Base-by-base conservation (phyloP, 2,329 filamentous ascomycete genomes). In the Phyllosticta capitalensis region DNA sequence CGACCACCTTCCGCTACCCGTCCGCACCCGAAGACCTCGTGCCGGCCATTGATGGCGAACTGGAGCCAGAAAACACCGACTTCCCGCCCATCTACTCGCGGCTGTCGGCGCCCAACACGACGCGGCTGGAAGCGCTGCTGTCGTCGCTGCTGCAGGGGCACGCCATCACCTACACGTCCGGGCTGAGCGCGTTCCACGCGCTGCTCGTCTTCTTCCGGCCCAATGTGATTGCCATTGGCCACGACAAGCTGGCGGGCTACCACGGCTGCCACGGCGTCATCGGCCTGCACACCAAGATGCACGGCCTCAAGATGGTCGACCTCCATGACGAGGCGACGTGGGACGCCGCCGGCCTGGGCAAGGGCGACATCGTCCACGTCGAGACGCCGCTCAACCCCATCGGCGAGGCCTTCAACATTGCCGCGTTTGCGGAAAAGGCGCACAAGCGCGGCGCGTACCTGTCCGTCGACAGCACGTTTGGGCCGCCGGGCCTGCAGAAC, bases 381-480 rank as follows among this genome's bases (percentile, higher is more conserved):
- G 94, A 99, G 76, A 97, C 92, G 4, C 94, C 94, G 0, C 79
- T 96, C 48, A 99, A 99, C 73, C 94, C 94, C 0, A 87, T 87
- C 1, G 94, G 94, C 55, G 86, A 87, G 66, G 91, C 91, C 1
- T 86, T 83, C 65, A 79, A 90, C 66, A 85, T 99, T 26, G 78
- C 79, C 33, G 74, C 77, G 57, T 96, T 88, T 71, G 89, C 90
- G 0, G 78, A 82, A 2, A 82, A 84, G 65, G 94, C 94, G 0
- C 86, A 87, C 67, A 77, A 77, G 5, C 76, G 81, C 5, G 91
- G 92, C 7, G 91, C 90, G 9, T 83, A 83, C 60, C 78, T 97
- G 54, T 87, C 87, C 12, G 88, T 97, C 1, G 94, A 99, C 73
- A 85, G 89, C 2, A 99, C 94, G 0, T 96, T 99, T 74, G 94